A percentile compares a stretch with the other conserved stretches of the same genome.
Evolutionary conservation across 2,329 filamentous ascomycete species (phyloP).

Genomic region (Sarocladiaceae sp.): DNA sequence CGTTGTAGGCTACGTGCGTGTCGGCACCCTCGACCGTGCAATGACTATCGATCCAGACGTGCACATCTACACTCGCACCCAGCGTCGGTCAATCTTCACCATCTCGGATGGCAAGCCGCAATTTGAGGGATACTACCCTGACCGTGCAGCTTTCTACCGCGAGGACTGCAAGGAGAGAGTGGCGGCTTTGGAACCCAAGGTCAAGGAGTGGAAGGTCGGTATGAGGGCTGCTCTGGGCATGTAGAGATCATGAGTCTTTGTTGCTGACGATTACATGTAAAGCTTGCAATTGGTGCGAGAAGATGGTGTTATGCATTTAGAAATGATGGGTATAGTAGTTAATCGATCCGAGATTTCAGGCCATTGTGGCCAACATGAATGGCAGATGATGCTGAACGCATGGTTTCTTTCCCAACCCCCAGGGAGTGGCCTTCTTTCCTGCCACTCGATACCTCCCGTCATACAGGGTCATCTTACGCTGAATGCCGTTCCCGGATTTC

Average conservation of each 20-base stretch:
- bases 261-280: no score
- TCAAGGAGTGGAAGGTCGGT: slow-evolving; percentile 16
- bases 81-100: slow-evolving; percentile 30
- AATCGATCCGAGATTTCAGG: background rate
- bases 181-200: slow-evolving; percentile 18
- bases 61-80: slow-evolving; percentile 39
- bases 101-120: slow-evolving; percentile 30
- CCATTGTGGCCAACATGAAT: background rate
- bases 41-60: slow-evolving; percentile 36
- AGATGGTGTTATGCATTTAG: background rate
- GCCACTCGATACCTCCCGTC: background rate
- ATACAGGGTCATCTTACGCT: no score
- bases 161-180: slow-evolving; percentile 27
- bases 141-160: slow-evolving; percentile 25
- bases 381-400: no score
- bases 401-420: background rate
- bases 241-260: background rate
- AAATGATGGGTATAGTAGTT: background rate
- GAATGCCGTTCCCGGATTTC: background rate
- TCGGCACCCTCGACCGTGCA: slow-evolving; percentile 38
- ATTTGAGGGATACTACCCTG: slow-evolving; percentile 31
- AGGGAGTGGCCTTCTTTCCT: background rate
- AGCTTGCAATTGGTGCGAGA: no score
- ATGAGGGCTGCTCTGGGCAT: slow-evolving; percentile 13
- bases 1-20: slow-evolving; percentile 32